Evolutionary conservation across 176 grass and related monocot species (phyloP), one percentile per base, ranked within the genome.

Genomic region (Cenchrus fungigraminus): DNA sequence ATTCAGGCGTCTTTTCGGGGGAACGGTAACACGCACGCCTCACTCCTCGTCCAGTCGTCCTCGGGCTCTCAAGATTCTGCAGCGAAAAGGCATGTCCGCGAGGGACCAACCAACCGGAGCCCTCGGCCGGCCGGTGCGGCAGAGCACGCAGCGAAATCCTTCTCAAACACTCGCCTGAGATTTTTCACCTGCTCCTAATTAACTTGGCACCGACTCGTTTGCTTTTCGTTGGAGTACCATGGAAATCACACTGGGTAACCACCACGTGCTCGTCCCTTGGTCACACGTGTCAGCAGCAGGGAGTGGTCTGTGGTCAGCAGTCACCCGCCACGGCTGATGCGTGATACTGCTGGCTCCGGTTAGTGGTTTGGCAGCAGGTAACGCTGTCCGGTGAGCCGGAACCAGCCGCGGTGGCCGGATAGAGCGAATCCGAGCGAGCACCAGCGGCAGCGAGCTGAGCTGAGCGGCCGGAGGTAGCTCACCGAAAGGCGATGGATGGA

Each of bases 111-210:
- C 71, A 59, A 12, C 59, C 59, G 57, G 19, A 22, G 17, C 56
- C 6, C 8, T 20, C 2, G 56, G 56, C 8, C 56, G 17, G 31
- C 46, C 54, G 4, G 53, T 9, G n/a, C 40, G 6, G 57, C 14
- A 12, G 45, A 77, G 72, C 71, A 74, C 71, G 71, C 45, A 19
- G 63, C 56, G 64, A 69, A 85, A 58, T 81, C 71, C 82, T 5
- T 11, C 78, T 32, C 16, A 6, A 22, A 34, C 83, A 57, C 54
- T 56, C 15, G 71, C 47, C 49, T 47, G 47, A 19, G 61, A 47
- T 47, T 15, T 69, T 69, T 69, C 63, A 29, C 50, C 61, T 10
- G 20, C 2, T 29, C 4, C 25, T 5, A 17, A 67, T 34, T 66
- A 64, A 13, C 25, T 13, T 0, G 10, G n/a, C 12, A 51, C 25